Evolutionary conservation across 352 stramenopile genomes (phyloP).

Genomic region (Blastocystis sp.): DNA sequence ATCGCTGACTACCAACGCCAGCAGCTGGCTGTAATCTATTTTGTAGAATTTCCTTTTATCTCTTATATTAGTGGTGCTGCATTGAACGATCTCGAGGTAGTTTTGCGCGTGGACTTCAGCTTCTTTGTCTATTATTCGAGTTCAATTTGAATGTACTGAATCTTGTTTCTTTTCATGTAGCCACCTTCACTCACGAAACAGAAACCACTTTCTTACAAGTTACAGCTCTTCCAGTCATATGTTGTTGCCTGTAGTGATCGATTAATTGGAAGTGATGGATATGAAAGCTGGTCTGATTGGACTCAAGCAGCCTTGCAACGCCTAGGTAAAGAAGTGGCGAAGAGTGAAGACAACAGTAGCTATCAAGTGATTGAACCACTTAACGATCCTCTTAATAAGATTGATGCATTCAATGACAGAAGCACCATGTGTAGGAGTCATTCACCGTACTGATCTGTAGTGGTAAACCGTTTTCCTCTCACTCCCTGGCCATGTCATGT

Average conservation of each 20-base stretch:
- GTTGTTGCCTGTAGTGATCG: not conserved
- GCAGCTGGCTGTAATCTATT: conserved; percentile 25
- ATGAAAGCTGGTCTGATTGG: conserved; percentile 12
- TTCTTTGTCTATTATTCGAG: conserved; percentile 4
- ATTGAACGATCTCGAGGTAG: not conserved
- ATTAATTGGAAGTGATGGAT: not conserved
- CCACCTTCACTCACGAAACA: not conserved
- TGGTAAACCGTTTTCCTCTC: not conserved
- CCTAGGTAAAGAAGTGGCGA: not conserved
- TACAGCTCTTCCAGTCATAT: conserved; percentile 19
- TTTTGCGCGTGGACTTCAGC: not conserved
- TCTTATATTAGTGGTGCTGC: not conserved
- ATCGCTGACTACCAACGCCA: conserved; percentile 18
- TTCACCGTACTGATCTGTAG: not conserved
- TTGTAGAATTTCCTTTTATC: not conserved
- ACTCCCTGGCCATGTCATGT: conserved; percentile 20
- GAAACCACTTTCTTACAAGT: not conserved
- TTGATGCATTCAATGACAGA: not conserved
- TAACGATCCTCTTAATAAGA: not conserved
- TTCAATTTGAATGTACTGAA: conserved; percentile 15
- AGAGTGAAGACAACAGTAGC: not conserved
- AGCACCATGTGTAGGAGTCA: not conserved
- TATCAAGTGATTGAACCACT: not conserved
- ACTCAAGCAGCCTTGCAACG: not conserved
- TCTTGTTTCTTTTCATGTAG: not conserved